phyloP scores from a whole-genome alignment of 176 grass and related monocot genomes.

The Oryza rufipogon region DNA sequence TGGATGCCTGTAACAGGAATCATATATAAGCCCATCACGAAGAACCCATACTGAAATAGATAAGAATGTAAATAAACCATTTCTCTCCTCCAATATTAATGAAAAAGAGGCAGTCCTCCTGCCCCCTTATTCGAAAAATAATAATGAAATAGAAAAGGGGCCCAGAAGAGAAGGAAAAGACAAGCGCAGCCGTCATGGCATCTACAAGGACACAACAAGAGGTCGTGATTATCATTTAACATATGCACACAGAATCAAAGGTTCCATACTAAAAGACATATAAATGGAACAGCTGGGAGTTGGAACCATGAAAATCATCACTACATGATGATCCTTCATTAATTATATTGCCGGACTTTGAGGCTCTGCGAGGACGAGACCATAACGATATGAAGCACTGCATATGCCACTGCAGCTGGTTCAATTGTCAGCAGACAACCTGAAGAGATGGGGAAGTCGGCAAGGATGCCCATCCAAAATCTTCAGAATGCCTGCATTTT shows the following conservation, averaged over 20 bases:
- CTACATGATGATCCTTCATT: not conserved
- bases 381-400: not conserved
- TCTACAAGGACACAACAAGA: not conserved
- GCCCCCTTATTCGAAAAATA: too few relatives aligned
- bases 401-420: not conserved
- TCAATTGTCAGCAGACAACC: slow-evolving; percentile 15
- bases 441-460: slow-evolving; percentile 31
- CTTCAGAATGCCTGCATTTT: slow-evolving; percentile 34
- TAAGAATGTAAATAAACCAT: too few relatives aligned
- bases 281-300: not conserved
- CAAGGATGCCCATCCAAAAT: not conserved
- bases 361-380: not conserved
- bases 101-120: too few relatives aligned
- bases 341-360: not conserved
- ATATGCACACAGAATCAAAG: not conserved
- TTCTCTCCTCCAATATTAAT: too few relatives aligned
- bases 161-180: too few relatives aligned
- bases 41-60: not conserved
- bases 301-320: not conserved
- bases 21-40: not conserved
- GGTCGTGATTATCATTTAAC: not conserved
- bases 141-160: too few relatives aligned
- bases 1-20: not conserved
- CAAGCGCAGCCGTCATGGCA: not conserved
- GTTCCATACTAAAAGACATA: not conserved